Conservation (phyloP, 139 green algal genomes). For the Spirogloea muscicola region DNA sequence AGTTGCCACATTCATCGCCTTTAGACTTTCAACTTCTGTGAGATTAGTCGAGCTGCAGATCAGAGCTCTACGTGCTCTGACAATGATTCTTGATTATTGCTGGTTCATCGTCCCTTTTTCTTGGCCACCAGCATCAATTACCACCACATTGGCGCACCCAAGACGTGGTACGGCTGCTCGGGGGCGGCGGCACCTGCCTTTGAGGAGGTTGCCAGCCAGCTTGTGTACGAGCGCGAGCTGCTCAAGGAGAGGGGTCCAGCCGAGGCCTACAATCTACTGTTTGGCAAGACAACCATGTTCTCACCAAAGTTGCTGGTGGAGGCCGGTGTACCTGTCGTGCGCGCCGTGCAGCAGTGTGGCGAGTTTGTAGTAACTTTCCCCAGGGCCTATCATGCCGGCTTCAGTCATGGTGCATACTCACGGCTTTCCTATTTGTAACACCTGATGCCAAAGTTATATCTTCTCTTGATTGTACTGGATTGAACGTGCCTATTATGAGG, state of each 20-base stretch:
- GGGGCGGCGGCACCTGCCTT: constrained; percentile 58
- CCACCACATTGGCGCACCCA: constrained; percentile 74
- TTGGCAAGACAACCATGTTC: constrained; percentile 52
- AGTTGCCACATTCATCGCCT: too few species aligned
- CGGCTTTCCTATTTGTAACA: too few species aligned
- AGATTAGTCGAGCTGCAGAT: too few species aligned
- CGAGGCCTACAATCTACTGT: constrained; percentile 45
- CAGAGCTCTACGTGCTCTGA: too few species aligned
- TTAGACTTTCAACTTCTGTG: too few species aligned
- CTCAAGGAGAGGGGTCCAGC: too few species aligned
- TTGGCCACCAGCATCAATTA: constrained; percentile 58
- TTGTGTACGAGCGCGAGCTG: constrained; percentile 51
- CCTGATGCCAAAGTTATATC: too few species aligned
- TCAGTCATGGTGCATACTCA: constrained; percentile 58
- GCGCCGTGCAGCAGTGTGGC: constrained; percentile 67
- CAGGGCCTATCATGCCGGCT: constrained; percentile 76
- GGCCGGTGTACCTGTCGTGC: constrained; percentile 60
- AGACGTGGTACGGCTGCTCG: constrained; percentile 76
- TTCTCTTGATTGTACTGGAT: too few species aligned
- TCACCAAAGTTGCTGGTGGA: constrained; percentile 29
- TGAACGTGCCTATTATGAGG: too few species aligned
- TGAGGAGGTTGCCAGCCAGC: constrained; percentile 54
- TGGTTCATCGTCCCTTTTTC: too few species aligned
- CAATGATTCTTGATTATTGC: too few species aligned
- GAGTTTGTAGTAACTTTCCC: constrained; percentile 87